Evolutionary conservation across 257 asterid species (phyloP).

Genomic region (Petunia axillaris): DNA sequence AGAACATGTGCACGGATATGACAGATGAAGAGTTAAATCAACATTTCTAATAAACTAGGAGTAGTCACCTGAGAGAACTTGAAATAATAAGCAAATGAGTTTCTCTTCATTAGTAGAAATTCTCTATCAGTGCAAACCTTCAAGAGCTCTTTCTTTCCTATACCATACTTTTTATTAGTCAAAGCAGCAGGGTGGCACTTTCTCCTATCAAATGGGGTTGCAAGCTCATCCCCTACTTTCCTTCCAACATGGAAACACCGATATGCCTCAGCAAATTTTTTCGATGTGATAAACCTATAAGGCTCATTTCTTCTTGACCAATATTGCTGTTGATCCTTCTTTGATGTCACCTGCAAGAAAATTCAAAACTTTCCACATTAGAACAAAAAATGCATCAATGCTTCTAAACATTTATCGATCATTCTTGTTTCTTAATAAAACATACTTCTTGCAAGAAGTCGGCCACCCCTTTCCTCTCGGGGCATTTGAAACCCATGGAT

Average conservation of each 20-base stretch:
- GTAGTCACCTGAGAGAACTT: conserved; percentile 50
- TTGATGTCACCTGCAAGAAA: conserved; percentile 52
- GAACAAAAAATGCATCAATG: conserved; percentile 12
- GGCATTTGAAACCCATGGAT: conserved; percentile 51
- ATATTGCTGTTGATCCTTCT: conserved; percentile 57
- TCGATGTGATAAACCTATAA: conserved; percentile 42
- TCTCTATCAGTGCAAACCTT: conserved; percentile 63
- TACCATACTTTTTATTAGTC: conserved; percentile 51
- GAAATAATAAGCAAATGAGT: conserved; percentile 58
- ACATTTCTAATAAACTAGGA: not conserved
- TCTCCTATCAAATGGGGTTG: conserved; percentile 43
- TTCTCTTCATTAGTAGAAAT: conserved; percentile 56
- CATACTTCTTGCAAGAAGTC: conserved; percentile 54
- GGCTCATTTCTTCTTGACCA: conserved; percentile 48
- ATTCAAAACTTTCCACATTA: not conserved
- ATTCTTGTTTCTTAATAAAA: not conserved
- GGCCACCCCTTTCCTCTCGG: conserved; percentile 49
- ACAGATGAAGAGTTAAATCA: not conserved
- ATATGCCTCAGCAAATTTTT: conserved; percentile 53
- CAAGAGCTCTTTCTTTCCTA: conserved; percentile 50
- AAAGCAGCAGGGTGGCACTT: conserved; percentile 52
- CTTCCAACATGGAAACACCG: conserved; percentile 39
- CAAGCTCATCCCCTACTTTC: conserved; percentile 48
- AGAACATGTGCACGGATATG: not conserved
- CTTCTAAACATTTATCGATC: not conserved